Evolutionary conservation across 2,329 filamentous ascomycete species (phyloP), one percentile per base, ranked within the genome.

Genomic region (Fusarium dlaminii): DNA sequence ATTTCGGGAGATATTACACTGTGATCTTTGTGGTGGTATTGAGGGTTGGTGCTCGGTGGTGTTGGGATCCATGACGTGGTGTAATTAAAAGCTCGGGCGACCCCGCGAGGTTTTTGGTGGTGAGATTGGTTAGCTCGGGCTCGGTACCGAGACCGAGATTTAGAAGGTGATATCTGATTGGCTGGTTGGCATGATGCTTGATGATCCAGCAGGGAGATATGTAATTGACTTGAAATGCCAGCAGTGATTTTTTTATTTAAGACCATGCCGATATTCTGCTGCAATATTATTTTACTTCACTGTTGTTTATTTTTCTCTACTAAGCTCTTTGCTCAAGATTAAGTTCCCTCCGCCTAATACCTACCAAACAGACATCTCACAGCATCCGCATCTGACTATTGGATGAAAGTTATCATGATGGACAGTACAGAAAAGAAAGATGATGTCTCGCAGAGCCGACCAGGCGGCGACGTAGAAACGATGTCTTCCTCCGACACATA

Each of bases 141-240:
- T 72, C 69, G 69, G 69, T 58, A 68, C 69, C 69, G 69, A 72
- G 68, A 20, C 69, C 68, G 69, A 72, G 29, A 14, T 32, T 34
- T 27, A 8, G 3, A 2, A 0, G 0, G 6, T 11, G 24, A 0
- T 29, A 13, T 58, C 4, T 71, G 40, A 67, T 71, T 71, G 68
- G 68, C 1, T 6, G 8, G 1, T 8, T 5, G 30, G 0, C 5
- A 14, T n/a, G 51, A 43, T 36, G 13, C 6, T 27, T 42, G 48
- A 36, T 3, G 3, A 36, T 11, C 10, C 5, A 11, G 36, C 7
- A 30, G 12, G 39, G n/a, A 40, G 24, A 24, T 11, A 42, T 67
- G 67, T 56, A 63, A 67, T 67, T 43, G 56, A 71, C 18, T 43
- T 54, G 36, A 22, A 43, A 43, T 34, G 32, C 0, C 6, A 29